A percentile compares a stretch with the other conserved stretches of the same genome.
These are phyloP conservation scores for Eutrema japonicum DNA, from an alignment of 345 rosid species.

Conservation along the genomic window DNA sequence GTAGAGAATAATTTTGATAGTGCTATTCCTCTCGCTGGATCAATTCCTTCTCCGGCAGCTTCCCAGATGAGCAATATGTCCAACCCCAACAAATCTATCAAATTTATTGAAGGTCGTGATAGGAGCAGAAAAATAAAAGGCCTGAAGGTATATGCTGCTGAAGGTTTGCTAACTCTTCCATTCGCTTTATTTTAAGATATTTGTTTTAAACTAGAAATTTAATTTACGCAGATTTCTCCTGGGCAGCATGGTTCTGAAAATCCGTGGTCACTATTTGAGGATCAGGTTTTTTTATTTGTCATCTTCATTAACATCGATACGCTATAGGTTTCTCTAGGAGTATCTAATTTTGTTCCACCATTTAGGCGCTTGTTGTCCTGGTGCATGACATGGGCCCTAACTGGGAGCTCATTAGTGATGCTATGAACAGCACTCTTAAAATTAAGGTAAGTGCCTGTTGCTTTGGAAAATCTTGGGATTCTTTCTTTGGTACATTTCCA, in stretches of 20 bases:
- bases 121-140: constrained; percentile 78
- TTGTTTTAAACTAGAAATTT: constrained; percentile 33
- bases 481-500: constrained; percentile 9
- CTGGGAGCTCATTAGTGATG: constrained; percentile 99
- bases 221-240: constrained; percentile 62
- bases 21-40: constrained; percentile 58
- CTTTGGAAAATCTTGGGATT: constrained; percentile 21
- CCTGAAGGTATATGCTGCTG: constrained; percentile 63
- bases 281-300: constrained; percentile 65
- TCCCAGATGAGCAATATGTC: constrained; percentile 98
- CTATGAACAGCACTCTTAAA: constrained; percentile 84
- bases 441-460: constrained; percentile 65
- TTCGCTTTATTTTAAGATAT: neutral
- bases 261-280: constrained; percentile 96
- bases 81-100: constrained; percentile 73
- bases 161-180: constrained; percentile 25
- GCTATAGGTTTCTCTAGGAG: constrained; percentile 34
- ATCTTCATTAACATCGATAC: constrained; percentile 24
- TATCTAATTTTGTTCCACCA: constrained; percentile 37
- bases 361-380: constrained; percentile 96
- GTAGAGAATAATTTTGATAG: constrained; percentile 68
- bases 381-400: constrained; percentile 99
- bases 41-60: constrained; percentile 79
- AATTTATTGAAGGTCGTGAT: constrained; percentile 73
- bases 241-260: constrained; percentile 82